Percentiles rank a stretch among this genome's conserved stretches.
Conservation (phyloP, 2,329 filamentous ascomycete genomes). For the Fonsecaea nubica region DNA sequence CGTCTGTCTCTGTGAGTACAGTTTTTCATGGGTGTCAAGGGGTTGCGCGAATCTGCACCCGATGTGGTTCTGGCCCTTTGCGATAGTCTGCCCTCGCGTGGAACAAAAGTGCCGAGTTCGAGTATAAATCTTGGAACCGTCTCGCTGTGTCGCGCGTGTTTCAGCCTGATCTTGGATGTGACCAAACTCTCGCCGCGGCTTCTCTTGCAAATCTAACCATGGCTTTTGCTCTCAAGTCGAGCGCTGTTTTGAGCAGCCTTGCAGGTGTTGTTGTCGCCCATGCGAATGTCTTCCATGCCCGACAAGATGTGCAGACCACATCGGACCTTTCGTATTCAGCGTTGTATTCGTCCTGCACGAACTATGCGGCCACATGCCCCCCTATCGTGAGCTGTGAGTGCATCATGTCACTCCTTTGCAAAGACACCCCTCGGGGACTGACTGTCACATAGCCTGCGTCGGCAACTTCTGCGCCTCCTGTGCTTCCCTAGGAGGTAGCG, state of each 20-base stretch:
- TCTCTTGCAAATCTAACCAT: neutral
- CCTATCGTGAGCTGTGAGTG: neutral
- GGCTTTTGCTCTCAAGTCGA: neutral
- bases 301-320: neutral
- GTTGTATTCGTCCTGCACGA: conserved; percentile 8
- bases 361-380: conserved; percentile 10
- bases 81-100: neutral
- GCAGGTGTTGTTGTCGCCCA: neutral
- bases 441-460: conserved; percentile 8
- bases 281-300: conserved; percentile 3
- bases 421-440: neutral
- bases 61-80: neutral
- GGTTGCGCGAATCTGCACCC: neutral
- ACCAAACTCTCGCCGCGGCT: neutral
- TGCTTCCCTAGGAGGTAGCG: conserved; percentile 6
- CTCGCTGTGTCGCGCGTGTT: neutral
- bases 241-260: conserved; percentile 3
- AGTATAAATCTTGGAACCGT: neutral
- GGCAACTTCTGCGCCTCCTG: conserved; percentile 11
- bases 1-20: neutral
- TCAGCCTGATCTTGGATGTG: neutral
- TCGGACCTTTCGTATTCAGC: conserved; percentile 10
- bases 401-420: neutral
- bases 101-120: neutral
- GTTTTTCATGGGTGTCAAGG: neutral